Evolutionary conservation across 1,284 basidiomycete genomes (phyloP).

Genomic region (Filobasidium uniguttulatum): DNA sequence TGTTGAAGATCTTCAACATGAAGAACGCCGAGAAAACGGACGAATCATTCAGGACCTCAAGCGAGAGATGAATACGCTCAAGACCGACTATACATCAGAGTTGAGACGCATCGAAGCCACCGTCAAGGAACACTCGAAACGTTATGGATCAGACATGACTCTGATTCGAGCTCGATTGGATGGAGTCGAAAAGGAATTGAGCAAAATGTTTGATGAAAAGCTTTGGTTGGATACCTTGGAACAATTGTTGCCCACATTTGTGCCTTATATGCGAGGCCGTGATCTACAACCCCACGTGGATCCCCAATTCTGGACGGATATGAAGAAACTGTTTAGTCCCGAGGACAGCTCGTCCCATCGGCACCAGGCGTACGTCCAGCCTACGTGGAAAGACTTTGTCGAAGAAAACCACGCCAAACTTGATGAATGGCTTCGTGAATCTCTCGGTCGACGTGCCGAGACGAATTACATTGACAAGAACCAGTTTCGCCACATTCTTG

Average conservation of each 20-base stretch:
- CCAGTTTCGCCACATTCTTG: constrained; percentile 26
- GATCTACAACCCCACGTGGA: constrained; percentile 24
- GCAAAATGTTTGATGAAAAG: constrained; percentile 39
- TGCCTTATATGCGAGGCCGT: constrained; percentile 31
- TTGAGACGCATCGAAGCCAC: background rate
- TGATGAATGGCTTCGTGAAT: constrained; percentile 26
- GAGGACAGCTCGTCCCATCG: constrained; percentile 20
- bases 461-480: constrained; percentile 24
- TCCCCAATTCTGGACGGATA: constrained; percentile 39
- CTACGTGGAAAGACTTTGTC: constrained; percentile 17
- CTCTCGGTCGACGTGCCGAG: constrained; percentile 21
- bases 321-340: constrained; percentile 37
- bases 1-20: no score
- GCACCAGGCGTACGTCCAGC: background rate
- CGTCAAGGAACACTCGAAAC: background rate
- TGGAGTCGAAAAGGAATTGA: constrained; percentile 35
- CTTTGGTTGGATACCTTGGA: constrained; percentile 32
- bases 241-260: constrained; percentile 31
- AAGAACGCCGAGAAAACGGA: no score
- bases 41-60: no score
- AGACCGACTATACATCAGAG: no score
- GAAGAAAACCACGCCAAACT: constrained; percentile 32
- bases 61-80: no score
- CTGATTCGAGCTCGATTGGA: background rate
- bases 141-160: background rate